phyloP scores from a whole-genome alignment of 169 alveolate species.

The Cryptosporidium felis region DNA sequence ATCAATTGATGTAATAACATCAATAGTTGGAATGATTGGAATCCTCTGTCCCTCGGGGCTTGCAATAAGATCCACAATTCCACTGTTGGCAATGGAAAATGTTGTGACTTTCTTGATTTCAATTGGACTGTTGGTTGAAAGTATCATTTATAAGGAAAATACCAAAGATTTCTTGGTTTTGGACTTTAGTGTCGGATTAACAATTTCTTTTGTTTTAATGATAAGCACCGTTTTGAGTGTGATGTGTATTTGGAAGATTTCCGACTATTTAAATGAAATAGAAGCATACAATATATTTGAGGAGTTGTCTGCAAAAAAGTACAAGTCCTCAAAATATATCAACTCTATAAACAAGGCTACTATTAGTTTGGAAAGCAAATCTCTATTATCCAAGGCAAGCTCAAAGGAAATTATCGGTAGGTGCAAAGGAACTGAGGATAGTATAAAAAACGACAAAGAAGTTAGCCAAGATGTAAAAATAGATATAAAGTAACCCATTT shows the following conservation, averaged over 20 bases:
- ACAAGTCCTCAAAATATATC: slow-evolving; percentile 30
- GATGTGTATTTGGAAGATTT: slow-evolving; percentile 54
- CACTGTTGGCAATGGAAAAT: slow-evolving; percentile 64
- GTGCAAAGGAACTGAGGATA: not conserved
- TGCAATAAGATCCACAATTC: slow-evolving; percentile 70
- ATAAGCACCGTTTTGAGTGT: slow-evolving; percentile 44
- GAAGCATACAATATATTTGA: slow-evolving; percentile 58
- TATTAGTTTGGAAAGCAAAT: slow-evolving; percentile 14
- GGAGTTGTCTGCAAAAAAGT: not conserved
- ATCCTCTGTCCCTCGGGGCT: slow-evolving; percentile 58
- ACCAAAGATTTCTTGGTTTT: slow-evolving; percentile 31
- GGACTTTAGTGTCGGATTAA: slow-evolving; percentile 69
- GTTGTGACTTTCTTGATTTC: slow-evolving; percentile 61
- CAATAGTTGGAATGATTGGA: slow-evolving; percentile 70
- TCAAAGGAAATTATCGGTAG: not conserved
- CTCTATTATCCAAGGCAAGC: slow-evolving; percentile 1
- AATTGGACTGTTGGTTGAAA: slow-evolving; percentile 50
- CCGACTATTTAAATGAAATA: slow-evolving; percentile 54
- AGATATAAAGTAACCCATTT: too few species aligned
- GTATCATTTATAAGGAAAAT: slow-evolving; percentile 26
- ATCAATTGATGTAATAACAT: slow-evolving; percentile 63
- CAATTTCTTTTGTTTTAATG: slow-evolving; percentile 53
- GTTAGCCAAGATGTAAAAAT: too few species aligned
- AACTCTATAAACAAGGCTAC: not conserved
- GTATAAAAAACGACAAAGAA: too few species aligned